phyloP scores from a whole-genome alignment of 2,329 filamentous ascomycete species.

The Bipolaris zeicola region DNA sequence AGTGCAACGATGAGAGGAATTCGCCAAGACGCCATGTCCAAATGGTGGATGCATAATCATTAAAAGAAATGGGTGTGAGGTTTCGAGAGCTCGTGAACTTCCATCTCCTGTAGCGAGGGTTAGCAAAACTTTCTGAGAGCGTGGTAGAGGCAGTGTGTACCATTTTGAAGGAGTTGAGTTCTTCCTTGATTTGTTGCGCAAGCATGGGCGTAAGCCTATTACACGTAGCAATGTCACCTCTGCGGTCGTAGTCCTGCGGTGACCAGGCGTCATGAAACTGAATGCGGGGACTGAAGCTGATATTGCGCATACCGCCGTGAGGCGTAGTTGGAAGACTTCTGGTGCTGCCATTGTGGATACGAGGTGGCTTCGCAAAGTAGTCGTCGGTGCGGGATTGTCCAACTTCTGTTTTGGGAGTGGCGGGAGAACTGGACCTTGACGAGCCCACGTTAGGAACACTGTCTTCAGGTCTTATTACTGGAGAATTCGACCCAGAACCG shows the following conservation, averaged over 20 bases:
- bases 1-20: constrained; percentile 42
- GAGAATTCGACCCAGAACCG: constrained; percentile 71
- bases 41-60: constrained; percentile 55
- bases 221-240: constrained; percentile 95
- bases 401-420: constrained; percentile 79
- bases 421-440: constrained; percentile 82
- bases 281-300: constrained; percentile 86
- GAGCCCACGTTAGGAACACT: constrained; percentile 71
- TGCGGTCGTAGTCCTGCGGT: constrained; percentile 90
- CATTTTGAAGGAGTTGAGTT: constrained; percentile 99
- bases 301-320: constrained; percentile 65
- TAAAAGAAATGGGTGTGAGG: constrained; percentile 99
- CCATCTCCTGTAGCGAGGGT: constrained; percentile 82
- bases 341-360: constrained; percentile 71
- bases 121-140: constrained; percentile 41
- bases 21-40: constrained; percentile 52
- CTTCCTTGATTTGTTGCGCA: constrained; percentile 98
- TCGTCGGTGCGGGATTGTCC: constrained; percentile 66
- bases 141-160: constrained; percentile 56
- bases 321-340: constrained; percentile 84
- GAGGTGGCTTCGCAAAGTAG: constrained; percentile 81
- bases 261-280: constrained; percentile 98
- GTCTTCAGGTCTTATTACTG: constrained; percentile 68
- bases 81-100: constrained; percentile 98
- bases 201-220: constrained; percentile 96